Base-by-base conservation (phyloP, 2,329 filamentous ascomycete genomes). In the Apiospora aurea region DNA sequence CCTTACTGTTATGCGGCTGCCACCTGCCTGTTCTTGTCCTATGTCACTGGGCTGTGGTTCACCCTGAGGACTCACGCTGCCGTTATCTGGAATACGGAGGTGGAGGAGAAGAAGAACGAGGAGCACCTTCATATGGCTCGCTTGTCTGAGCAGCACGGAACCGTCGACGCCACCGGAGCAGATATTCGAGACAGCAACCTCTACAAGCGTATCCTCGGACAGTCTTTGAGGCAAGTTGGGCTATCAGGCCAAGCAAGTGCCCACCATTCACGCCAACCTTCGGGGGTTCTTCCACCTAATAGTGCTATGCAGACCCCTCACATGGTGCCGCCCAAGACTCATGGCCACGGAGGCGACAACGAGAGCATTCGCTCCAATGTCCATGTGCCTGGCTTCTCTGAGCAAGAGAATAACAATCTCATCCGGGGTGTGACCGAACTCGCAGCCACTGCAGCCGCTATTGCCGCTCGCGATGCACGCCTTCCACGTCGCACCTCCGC, bases 51-150 rank as follows among this genome's bases (percentile, higher is more conserved):
- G 34, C 86, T 99, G 18, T 94, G 96, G 87, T 99, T 99, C 82
- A 99, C 96, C 0, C 88, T 99, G 26, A 90, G 96, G 75, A 99
- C 96, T 0, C 96, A 99, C 80, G 96, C 96, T 4, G 95, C 97
- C 5, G 93, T 98, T 66, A 99, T 99, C 75, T 99, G 96, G 96
- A 96, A 95, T 78, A 92, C 89, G 11, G 95, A 98, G 74, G 80
- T 87, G 2, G 93, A 95, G 51, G 93, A 95, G 82, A 95, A 94
- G 83, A 92, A 90, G 77, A 85, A 89, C 53, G 88, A 90, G 16
- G 88, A 91, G 7, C 74, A 80, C 51, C 77, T 78, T 2, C 76
- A 78, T 21, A 75, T 78, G 41, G 71, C 76, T 26, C 79, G 80
- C 8, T 74, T 82, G 34, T 82, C 83, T 24, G 83, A 84, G 53